These are phyloP conservation scores for Saxophila tyrrhenica DNA, from an alignment of 495 filamentous ascomycete species.

Conservation along the genomic window DNA sequence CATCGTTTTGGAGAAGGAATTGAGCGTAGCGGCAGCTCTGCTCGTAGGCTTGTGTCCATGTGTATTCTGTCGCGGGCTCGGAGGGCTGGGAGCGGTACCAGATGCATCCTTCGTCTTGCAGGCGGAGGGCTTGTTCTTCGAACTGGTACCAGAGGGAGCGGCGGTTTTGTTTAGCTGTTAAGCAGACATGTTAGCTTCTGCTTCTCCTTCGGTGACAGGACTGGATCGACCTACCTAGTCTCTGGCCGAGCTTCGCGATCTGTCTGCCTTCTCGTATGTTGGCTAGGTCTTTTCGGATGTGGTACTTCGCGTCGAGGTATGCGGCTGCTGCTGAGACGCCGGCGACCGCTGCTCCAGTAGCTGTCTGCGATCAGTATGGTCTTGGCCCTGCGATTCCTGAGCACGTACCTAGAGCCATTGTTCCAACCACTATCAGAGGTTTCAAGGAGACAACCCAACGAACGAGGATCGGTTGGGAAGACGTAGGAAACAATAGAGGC, in stretches of 20 bases:
- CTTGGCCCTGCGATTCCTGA: neutral
- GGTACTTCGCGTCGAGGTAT: conserved; percentile 63
- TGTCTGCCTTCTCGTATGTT: conserved; percentile 21
- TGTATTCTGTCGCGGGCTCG: conserved; percentile 22
- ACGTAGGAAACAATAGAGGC: neutral
- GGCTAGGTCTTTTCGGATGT: conserved; percentile 48
- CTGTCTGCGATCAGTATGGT: neutral
- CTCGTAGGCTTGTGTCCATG: conserved; percentile 47
- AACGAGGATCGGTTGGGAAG: too few species aligned
- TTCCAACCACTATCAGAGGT: too few species aligned
- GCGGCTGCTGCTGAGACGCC: conserved; percentile 37
- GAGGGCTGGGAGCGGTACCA: conserved; percentile 4
- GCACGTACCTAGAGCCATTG: neutral
- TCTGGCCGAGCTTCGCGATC: conserved; percentile 1
- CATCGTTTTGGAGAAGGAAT: conserved; percentile 49
- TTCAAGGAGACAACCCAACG: too few species aligned
- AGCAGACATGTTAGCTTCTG: neutral
- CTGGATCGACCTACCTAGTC: neutral
- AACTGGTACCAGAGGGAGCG: neutral
- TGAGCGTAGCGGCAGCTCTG: conserved; percentile 52
- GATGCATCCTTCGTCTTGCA: neutral
- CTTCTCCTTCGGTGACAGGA: neutral
- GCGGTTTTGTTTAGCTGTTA: neutral
- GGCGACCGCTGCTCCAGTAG: conserved; percentile 38
- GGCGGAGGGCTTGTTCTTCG: neutral